A percentile compares a stretch with the other conserved stretches of the same genome.
These are phyloP conservation scores for Ceratocystis albifundus DNA, from an alignment of 2,329 filamentous ascomycete genomes.

Conservation along the genomic window DNA sequence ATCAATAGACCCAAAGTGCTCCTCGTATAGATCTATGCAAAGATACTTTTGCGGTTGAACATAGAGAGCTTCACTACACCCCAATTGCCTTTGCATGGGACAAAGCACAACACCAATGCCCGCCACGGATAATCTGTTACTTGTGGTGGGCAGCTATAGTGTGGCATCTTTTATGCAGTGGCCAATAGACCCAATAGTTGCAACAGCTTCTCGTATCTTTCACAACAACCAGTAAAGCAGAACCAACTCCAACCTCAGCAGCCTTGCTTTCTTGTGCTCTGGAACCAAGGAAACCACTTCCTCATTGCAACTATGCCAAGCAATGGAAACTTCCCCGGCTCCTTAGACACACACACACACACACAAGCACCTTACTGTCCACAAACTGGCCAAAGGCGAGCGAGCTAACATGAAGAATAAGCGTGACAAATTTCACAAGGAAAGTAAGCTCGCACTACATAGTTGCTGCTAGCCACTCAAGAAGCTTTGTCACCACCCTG, in stretches of 20 bases:
- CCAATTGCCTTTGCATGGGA: not conserved
- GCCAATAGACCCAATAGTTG: not conserved
- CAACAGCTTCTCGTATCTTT: not conserved
- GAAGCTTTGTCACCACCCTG: not conserved
- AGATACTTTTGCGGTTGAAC: not conserved
- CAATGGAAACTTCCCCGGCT: not conserved
- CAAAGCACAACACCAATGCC: not conserved
- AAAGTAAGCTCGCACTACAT: not conserved
- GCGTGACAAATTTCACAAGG: not conserved
- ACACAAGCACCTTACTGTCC: not conserved
- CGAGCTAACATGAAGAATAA: not conserved
- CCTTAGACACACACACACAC: not conserved
- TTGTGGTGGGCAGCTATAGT: too few species aligned
- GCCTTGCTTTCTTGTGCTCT: not conserved
- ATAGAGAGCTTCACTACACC: not conserved
- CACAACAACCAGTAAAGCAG: not conserved
- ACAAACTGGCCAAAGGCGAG: not conserved
- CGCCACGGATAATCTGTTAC: not conserved
- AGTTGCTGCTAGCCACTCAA: not conserved
- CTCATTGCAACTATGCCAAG: not conserved
- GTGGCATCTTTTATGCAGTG: not conserved
- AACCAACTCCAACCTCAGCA: not conserved
- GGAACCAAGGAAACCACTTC: not conserved
- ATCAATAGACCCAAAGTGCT: not conserved
- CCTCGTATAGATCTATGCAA: not conserved